Conservation (phyloP, 202 grass and related monocot genomes). For the Schoenoplectus triqueter region DNA sequence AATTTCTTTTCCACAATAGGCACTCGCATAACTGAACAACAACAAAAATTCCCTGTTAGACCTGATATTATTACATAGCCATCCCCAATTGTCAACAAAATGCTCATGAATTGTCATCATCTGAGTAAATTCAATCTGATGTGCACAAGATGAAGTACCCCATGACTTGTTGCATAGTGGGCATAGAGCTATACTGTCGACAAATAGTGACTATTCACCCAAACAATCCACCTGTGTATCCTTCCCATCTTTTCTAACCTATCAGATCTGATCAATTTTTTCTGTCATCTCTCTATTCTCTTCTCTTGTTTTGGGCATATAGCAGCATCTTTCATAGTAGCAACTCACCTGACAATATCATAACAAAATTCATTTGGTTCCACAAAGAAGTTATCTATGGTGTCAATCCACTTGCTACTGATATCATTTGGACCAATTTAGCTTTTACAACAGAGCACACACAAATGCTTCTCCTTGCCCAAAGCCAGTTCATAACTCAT, state of each 20-base stretch:
- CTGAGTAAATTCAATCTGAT: background rate
- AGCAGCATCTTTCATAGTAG: background rate
- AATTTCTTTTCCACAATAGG: background rate
- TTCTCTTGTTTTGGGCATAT: background rate
- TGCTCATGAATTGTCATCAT: background rate
- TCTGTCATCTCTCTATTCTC: background rate
- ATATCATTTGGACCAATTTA: no score
- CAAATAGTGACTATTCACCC: background rate
- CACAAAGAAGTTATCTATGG: background rate
- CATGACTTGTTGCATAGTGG: background rate
- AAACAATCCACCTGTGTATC: background rate
- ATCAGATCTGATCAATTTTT: background rate
- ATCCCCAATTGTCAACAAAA: background rate
- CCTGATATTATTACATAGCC: background rate
- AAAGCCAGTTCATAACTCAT: background rate
- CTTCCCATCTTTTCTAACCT: background rate
- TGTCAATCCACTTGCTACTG: background rate
- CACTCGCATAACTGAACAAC: background rate
- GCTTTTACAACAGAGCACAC: no score
- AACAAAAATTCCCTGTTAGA: background rate
- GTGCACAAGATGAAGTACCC: background rate
- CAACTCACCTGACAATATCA: background rate
- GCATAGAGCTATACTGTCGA: background rate
- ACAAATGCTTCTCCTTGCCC: background rate
- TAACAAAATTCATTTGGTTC: background rate